Conservation (phyloP, 805 yeast genomes). For the Ogataea nonfermentans region DNA sequence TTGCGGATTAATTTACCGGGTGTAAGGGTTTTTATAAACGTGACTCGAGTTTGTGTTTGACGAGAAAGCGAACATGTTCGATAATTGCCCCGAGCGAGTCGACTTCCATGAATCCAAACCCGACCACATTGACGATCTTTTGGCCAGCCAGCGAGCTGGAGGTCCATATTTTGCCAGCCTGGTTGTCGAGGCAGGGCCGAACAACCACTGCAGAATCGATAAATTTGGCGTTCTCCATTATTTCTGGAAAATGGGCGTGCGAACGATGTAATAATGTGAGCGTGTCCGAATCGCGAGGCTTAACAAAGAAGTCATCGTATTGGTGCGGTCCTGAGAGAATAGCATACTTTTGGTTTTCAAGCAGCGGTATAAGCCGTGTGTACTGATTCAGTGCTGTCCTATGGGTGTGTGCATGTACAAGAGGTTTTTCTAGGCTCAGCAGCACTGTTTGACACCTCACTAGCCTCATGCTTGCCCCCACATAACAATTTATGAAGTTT, state of each 20-base stretch:
- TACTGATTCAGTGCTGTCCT: slow-evolving; percentile 19
- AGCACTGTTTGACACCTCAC: slow-evolving; percentile 18
- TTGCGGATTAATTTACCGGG: slow-evolving; percentile 9
- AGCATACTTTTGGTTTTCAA: slow-evolving; percentile 10
- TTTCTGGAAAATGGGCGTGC: slow-evolving; percentile 15
- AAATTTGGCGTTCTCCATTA: slow-evolving; percentile 10
- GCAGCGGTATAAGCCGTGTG: slow-evolving; percentile 19
- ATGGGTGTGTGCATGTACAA: slow-evolving; percentile 14
- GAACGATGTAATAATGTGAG: slow-evolving; percentile 18
- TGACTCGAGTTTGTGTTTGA: slow-evolving; percentile 1
- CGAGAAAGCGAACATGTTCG: slow-evolving; percentile 13
- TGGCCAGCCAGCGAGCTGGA: slow-evolving; percentile 4
- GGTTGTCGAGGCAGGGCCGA: slow-evolving; percentile 13
- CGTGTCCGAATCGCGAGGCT: slow-evolving; percentile 25
- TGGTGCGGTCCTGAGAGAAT: slow-evolving; percentile 24
- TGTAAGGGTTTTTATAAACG: slow-evolving; percentile 17
- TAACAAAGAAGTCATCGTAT: slow-evolving; percentile 18
- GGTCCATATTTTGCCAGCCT: slow-evolving; percentile 13
- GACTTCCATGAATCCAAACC: slow-evolving; percentile 20
- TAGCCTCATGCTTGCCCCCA: slow-evolving; percentile 8
- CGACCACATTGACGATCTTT: slow-evolving; percentile 11
- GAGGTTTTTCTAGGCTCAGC: slow-evolving; percentile 5
- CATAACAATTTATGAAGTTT: slow-evolving; percentile 15
- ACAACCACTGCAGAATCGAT: slow-evolving; percentile 13
- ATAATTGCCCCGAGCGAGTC: slow-evolving; percentile 17